These are phyloP conservation scores for Allomyces macrogynus DNA, from an alignment of 192 early-diverging fungal genomes.

Conservation along the genomic window DNA sequence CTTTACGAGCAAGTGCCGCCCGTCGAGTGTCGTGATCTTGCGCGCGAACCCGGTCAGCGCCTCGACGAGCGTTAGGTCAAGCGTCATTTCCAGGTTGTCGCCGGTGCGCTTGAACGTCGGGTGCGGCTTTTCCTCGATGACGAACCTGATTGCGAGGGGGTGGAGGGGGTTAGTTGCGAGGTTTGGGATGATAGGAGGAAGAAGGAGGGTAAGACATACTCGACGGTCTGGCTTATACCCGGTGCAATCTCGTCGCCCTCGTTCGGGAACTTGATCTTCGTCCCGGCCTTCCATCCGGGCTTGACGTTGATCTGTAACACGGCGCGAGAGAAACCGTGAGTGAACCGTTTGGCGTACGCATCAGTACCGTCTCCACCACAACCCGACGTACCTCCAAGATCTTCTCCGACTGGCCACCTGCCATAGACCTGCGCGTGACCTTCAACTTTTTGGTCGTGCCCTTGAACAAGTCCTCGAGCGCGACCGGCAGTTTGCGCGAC, in stretches of 20 bases:
- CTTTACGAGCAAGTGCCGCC: slow-evolving; percentile 40
- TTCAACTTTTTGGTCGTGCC: slow-evolving; percentile 84
- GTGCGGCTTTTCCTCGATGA: slow-evolving; percentile 85
- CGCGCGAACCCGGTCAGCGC: slow-evolving; percentile 61
- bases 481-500: slow-evolving; percentile 44
- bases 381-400: slow-evolving; percentile 22
- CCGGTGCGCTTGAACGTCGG: slow-evolving; percentile 71
- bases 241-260: slow-evolving; percentile 72
- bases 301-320: slow-evolving; percentile 47
- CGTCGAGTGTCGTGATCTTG: slow-evolving; percentile 54
- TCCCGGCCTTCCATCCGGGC: slow-evolving; percentile 94
- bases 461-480: slow-evolving; percentile 81
- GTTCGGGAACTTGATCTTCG: slow-evolving; percentile 76
- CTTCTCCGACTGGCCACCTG: slow-evolving; percentile 39
- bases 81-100: slow-evolving; percentile 46
- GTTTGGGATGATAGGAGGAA: no score
- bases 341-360: no score
- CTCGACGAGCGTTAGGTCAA: slow-evolving; percentile 54
- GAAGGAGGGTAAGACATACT: slow-evolving; percentile 6
- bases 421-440: slow-evolving; percentile 47
- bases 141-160: slow-evolving; percentile 20
- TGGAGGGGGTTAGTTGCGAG: neutral
- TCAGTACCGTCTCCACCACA: no score
- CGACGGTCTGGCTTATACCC: slow-evolving; percentile 72
- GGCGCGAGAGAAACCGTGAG: no score